Percentiles rank a stretch among this genome's conserved stretches.
These are phyloP conservation scores for Helianthus tuberosus DNA, from an alignment of 129 eudicot genomes.

Conservation along the genomic window DNA sequence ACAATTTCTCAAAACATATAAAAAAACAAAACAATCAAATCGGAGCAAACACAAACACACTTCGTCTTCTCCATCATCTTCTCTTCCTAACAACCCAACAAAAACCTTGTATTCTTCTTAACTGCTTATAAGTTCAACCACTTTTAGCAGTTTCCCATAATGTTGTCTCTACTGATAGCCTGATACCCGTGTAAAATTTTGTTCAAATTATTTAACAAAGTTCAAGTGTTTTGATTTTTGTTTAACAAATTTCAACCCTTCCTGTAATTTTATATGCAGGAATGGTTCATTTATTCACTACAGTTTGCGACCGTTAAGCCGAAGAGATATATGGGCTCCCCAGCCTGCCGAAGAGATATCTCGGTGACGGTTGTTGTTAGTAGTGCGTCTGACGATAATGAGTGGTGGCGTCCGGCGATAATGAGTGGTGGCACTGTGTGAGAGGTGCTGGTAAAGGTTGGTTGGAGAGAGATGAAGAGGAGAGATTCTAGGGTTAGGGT, in stretches of 20 bases:
- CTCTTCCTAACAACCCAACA: constrained; percentile 18
- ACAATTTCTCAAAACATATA: background rate
- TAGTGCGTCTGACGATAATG: too few species aligned
- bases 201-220: background rate
- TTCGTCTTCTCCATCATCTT: background rate
- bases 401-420: too few species aligned
- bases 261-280: too few species aligned
- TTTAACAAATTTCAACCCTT: background rate
- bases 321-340: too few species aligned
- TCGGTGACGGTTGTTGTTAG: too few species aligned
- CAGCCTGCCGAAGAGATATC: too few species aligned
- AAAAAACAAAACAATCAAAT: background rate
- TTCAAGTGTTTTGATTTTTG: background rate
- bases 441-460: too few species aligned
- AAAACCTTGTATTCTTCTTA: constrained; percentile 10
- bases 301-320: too few species aligned
- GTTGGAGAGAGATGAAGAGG: too few species aligned
- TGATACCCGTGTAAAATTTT: constrained; percentile 1
- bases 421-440: too few species aligned
- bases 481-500: too few species aligned
- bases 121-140: background rate
- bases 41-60: background rate
- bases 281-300: too few species aligned
- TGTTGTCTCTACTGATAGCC: constrained; percentile 18
- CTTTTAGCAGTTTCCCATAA: background rate